Base-by-base conservation (phyloP, 192 early-diverging fungal species). In the Lobosporangium transversale region DNA sequence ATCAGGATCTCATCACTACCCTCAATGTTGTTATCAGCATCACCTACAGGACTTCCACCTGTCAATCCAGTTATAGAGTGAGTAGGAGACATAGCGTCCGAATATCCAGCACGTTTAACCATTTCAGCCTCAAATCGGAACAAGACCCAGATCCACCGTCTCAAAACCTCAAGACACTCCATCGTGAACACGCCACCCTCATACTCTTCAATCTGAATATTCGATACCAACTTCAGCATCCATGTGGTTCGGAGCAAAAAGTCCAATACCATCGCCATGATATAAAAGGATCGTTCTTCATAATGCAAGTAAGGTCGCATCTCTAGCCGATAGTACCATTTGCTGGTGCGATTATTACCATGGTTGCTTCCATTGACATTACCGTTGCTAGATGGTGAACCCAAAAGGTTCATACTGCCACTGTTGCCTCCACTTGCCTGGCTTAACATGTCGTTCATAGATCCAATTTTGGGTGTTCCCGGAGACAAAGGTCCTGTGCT, bases 61-160 rank as follows among this genome's bases (percentile, higher is more conserved):
- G 36, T 45, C 0, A n/a, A 11, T 2, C 58, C 61, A 51, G 27
- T 40, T 18, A 3, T 21, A 30, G 42, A 58, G 40, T 53, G 66
- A 21, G 50, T 15, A 18, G 24, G 15, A 1, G n/a, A 29, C 23
- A 52, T 23, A n/a, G 58, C 17, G n/a, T 55, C 69, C 32, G 31
- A 30, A 24, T 59, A 66, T 61, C 62, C 79, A 24, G 53, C 54
- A 3, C 68, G 68, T 29, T 85, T 85, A 18, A 91, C 87, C 86
- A 87, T 90, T 60, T 93, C 94, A 31, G 87, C 80, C 78, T 99
- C 97, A 29, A 98, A 70, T 31, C 97, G 81, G 70, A 99, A 91
- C 55, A 97, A 92, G 0, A 95, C 91, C 97, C 97, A 99, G 49
- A 97, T 83, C 92, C 95, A 98, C 37, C 97, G 84, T 33, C 96